Evolutionary conservation across 73 alveolate genomes (phyloP).

Genomic region (Paramecium octaurelia): DNA sequence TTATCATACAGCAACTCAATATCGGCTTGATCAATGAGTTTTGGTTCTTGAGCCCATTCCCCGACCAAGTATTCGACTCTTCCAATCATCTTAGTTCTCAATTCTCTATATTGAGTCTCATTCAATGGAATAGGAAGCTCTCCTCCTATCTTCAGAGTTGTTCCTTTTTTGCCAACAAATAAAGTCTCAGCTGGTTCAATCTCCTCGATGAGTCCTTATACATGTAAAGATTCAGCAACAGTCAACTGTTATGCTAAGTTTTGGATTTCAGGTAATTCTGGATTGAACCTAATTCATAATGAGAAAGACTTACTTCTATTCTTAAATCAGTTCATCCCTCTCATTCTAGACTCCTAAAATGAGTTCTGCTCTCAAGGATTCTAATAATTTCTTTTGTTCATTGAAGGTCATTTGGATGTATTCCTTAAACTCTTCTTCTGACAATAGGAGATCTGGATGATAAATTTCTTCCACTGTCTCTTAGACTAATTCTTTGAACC

Average conservation of each 20-base stretch:
- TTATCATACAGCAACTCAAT: not conserved
- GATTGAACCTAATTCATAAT: not conserved
- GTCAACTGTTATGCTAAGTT: not conserved
- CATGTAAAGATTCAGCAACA: not conserved
- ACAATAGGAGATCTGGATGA: not conserved
- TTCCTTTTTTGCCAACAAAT: not conserved
- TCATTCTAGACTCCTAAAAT: not conserved
- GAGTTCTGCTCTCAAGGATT: not conserved
- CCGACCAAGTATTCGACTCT: not conserved
- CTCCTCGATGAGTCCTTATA: not conserved
- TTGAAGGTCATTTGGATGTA: not conserved
- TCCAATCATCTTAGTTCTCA: not conserved
- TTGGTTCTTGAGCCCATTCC: not conserved
- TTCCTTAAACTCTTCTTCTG: not conserved
- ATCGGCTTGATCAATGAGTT: not conserved
- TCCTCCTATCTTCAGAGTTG: not conserved
- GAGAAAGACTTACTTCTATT: not conserved
- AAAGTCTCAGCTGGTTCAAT: not conserved
- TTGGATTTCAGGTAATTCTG: not conserved
- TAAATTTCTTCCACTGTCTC: not conserved
- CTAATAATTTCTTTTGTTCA: not conserved
- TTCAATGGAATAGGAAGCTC: not conserved
- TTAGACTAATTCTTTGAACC: not conserved
- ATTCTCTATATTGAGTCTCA: not conserved
- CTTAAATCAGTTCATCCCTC: not conserved